Evolutionary conservation across 1,284 basidiomycete species (phyloP), one percentile per base, ranked within the genome.

Genomic region (Trichosporon sp.): DNA sequence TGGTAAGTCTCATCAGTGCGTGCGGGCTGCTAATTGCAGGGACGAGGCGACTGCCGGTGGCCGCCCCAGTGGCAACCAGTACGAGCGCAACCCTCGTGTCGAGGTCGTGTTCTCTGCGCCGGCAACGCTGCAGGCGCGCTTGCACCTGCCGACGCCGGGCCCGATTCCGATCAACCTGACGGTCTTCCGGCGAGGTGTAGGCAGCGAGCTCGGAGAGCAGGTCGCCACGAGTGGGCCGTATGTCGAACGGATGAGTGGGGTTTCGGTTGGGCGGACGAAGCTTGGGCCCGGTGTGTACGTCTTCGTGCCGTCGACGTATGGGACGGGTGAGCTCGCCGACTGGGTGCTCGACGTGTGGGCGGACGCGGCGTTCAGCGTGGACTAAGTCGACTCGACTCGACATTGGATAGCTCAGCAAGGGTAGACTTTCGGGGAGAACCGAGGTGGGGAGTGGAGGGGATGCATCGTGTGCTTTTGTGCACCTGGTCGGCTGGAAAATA

Each of bases 191-290:
- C 75, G 79, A 25, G 71, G 60, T 0, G 27, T 70, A 0, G 72
- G 72, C 2, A 80, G 74, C 3, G 25, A 27, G 1, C 76, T 88
- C 11, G 84, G 85, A 47, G 77, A 83, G 21, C 87, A 87, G 72
- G 75, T 91, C 13, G 81, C 85, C 0, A 91, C 91, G 0, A 92
- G 92, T 0, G 92, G 92, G 1, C 87, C 90, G 0, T 95, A 93
- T 76, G 87, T 88, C 23, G 91, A 94, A 73, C 84, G 87, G 0
- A 82, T 88, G 13, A 87, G 88, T 0, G 92, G 91, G 0, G 91
- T 90, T 0, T 86, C 86, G n/a, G 90, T 89, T 1, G 86, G 87
- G 0, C 84, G 85, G 32, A 80, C 85, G 9, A 81, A 85, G 31
- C 72, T 92, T 32, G 82, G 84, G 11, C 80, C 87, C 2, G 92